Evolutionary conservation across 768 basidiomycete genomes (phyloP).

Genomic region (Gyrodon lividus): DNA sequence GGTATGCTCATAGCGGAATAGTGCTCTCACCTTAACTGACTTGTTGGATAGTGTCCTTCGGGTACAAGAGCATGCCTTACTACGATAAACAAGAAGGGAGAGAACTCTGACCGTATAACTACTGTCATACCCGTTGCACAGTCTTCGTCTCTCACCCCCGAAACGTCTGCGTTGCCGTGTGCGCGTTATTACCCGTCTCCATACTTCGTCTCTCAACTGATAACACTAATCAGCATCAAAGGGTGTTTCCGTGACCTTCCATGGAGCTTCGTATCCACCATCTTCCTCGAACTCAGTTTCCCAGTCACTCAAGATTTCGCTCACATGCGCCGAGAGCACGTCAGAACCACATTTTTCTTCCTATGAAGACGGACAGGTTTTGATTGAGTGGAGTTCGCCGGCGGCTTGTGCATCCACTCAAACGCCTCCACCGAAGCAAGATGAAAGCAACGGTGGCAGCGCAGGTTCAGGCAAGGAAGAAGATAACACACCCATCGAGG

Average conservation of each 20-base stretch:
- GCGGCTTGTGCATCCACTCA: slow-evolving; percentile 51
- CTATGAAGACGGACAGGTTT: slow-evolving; percentile 56
- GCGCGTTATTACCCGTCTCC: slow-evolving; percentile 28
- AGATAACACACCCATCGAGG: slow-evolving; percentile 36
- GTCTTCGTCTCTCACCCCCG: slow-evolving; percentile 26
- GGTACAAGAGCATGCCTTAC: slow-evolving; percentile 77
- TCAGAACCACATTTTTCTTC: slow-evolving; percentile 52
- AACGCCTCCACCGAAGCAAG: slow-evolving; percentile 25
- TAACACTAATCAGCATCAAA: slow-evolving; percentile 44
- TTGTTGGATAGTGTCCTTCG: slow-evolving; percentile 51
- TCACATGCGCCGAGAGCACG: slow-evolving; percentile 51
- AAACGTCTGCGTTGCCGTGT: slow-evolving; percentile 34
- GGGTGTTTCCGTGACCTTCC: slow-evolving; percentile 54
- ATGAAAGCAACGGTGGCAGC: slow-evolving; percentile 19
- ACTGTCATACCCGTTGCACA: slow-evolving; percentile 76
- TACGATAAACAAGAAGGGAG: slow-evolving; percentile 58
- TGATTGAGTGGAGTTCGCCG: slow-evolving; percentile 61
- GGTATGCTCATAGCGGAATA: slow-evolving; percentile 41
- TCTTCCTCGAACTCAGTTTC: slow-evolving; percentile 40
- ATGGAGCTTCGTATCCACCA: slow-evolving; percentile 62
- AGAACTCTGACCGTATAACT: slow-evolving; percentile 56
- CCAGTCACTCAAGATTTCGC: slow-evolving; percentile 60
- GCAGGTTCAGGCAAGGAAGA: slow-evolving; percentile 17
- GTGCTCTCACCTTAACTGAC: slow-evolving; percentile 5
- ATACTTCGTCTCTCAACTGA: slow-evolving; percentile 1